Conservation (phyloP, 2,329 filamentous ascomycete species). For the Claviceps sorghi region DNA sequence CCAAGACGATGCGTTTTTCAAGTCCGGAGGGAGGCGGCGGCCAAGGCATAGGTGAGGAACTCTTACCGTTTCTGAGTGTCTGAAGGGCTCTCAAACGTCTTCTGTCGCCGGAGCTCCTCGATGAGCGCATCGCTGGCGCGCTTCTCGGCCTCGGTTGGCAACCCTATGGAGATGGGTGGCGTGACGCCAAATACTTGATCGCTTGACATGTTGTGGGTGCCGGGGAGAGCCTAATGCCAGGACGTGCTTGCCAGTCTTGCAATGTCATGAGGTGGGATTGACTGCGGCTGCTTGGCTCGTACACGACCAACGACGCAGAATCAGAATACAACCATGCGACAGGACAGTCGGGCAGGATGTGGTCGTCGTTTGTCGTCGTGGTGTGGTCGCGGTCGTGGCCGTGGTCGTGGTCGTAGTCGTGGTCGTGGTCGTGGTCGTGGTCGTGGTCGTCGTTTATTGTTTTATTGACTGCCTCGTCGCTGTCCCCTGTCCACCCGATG, state of each 20-base stretch:
- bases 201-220: slow-evolving; percentile 17
- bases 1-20: background rate
- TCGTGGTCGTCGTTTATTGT: background rate
- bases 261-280: background rate
- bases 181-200: slow-evolving; percentile 51
- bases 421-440: too few relatives aligned
- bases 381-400: too few relatives aligned
- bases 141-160: slow-evolving; percentile 66
- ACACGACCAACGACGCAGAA: background rate
- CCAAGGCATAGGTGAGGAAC: background rate
- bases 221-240: background rate
- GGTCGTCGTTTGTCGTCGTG: background rate
- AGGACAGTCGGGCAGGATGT: background rate
- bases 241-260: background rate
- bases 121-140: slow-evolving; percentile 65
- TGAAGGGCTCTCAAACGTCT: slow-evolving; percentile 75
- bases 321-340: background rate
- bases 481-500: background rate
- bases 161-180: slow-evolving; percentile 60
- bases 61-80: slow-evolving; percentile 69
- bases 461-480: background rate
- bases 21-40: background rate
- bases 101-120: slow-evolving; percentile 71
- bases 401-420: background rate
- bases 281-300: background rate